Conservation (phyloP, 768 basidiomycete species). For the Tulasnella sp. region DNA sequence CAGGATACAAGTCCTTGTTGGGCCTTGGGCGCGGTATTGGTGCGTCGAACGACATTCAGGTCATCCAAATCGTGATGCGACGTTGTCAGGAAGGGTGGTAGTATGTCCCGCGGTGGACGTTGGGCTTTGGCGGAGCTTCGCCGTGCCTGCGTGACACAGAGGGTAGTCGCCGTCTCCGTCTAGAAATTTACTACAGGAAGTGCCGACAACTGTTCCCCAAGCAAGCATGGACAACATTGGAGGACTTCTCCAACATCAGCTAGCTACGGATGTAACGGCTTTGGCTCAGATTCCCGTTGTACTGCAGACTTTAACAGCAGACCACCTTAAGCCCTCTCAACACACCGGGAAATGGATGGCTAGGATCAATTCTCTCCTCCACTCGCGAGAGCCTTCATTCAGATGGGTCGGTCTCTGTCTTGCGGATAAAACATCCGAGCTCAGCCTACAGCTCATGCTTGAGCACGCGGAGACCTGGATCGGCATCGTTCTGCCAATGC, state of each 20-base stretch:
- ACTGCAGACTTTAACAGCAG: slow-evolving; percentile 50
- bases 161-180: neutral
- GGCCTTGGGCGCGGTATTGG: neutral
- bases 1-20: slow-evolving; percentile 40
- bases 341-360: slow-evolving; percentile 71
- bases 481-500: slow-evolving; percentile 54
- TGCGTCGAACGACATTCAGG: slow-evolving; percentile 15
- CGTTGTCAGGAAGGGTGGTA: neutral
- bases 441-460: slow-evolving; percentile 58
- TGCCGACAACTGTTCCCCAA: neutral
- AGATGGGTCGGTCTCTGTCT: slow-evolving; percentile 78
- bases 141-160: neutral
- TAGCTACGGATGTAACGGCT: slow-evolving; percentile 63
- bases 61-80: neutral
- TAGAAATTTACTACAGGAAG: neutral
- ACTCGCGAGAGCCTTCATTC: slow-evolving; percentile 69
- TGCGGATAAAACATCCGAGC: slow-evolving; percentile 58
- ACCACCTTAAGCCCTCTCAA: slow-evolving; percentile 55
- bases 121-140: neutral
- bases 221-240: slow-evolving; percentile 38
- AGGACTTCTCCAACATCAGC: slow-evolving; percentile 61
- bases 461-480: slow-evolving; percentile 74
- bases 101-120: no score
- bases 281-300: slow-evolving; percentile 57
- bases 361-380: slow-evolving; percentile 68